Percentiles rank a stretch among this genome's conserved stretches.
Evolutionary conservation across 805 yeast genomes (phyloP).

Genomic region (Wickerhamomyces alni): DNA sequence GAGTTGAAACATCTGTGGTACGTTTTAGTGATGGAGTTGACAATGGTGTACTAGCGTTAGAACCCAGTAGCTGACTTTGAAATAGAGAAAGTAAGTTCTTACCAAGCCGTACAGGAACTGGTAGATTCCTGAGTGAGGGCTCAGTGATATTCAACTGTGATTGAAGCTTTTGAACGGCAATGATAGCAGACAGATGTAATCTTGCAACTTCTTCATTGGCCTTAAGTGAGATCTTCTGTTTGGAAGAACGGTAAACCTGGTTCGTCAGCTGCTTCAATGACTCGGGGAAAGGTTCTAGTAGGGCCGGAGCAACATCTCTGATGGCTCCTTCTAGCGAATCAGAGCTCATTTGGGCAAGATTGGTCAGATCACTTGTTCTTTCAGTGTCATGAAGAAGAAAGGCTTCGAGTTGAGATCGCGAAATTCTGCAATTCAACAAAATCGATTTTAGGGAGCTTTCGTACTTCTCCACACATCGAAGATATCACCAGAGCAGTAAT

Average conservation of each 20-base stretch:
- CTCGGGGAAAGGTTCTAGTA: constrained; percentile 38
- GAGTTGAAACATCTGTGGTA: neutral
- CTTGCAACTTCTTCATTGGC: constrained; percentile 58
- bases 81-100: constrained; percentile 23
- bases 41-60: constrained; percentile 4
- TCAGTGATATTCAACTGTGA: constrained; percentile 38
- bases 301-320: constrained; percentile 45
- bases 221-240: constrained; percentile 40
- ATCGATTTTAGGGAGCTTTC: too few relatives aligned
- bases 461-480: too few relatives aligned
- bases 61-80: neutral
- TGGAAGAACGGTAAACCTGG: constrained; percentile 42
- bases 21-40: constrained; percentile 13
- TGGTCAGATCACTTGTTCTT: too few relatives aligned
- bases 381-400: too few relatives aligned
- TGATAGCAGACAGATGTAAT: constrained; percentile 58
- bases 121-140: constrained; percentile 47
- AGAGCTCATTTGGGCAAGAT: too few relatives aligned
- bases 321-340: constrained; percentile 31
- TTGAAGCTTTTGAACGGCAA: constrained; percentile 48
- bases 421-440: too few relatives aligned
- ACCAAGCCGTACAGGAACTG: constrained; percentile 44
- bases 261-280: constrained; percentile 25
- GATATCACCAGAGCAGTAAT: too few relatives aligned
- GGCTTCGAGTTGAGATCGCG: too few relatives aligned